Conservation (phyloP, 2,329 filamentous ascomycete species). For the Penicillium aurantiogriseum region DNA sequence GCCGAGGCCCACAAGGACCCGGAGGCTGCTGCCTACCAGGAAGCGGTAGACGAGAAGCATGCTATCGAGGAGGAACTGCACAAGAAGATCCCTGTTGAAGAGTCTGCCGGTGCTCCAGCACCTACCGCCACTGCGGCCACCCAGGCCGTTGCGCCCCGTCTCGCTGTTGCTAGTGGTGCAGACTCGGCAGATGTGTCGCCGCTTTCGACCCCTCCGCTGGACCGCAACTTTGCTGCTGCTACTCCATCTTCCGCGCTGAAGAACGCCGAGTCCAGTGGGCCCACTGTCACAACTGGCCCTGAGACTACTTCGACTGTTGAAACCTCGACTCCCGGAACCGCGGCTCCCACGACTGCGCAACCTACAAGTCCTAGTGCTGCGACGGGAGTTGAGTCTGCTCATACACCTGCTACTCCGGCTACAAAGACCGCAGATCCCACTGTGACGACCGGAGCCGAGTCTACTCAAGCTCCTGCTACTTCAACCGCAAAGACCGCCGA, state of each 20-base stretch:
- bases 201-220: conserved; percentile 25
- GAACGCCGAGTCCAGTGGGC: conserved; percentile 7
- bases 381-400: conserved; percentile 24
- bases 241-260: conserved; percentile 13
- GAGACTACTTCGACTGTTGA: conserved; percentile 18
- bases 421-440: conserved; percentile 18
- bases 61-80: conserved; percentile 72
- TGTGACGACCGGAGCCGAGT: conserved; percentile 26
- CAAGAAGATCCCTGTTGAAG: conserved; percentile 42
- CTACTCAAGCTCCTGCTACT: conserved; percentile 19
- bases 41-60: conserved; percentile 72
- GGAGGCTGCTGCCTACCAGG: conserved; percentile 68
- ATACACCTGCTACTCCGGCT: conserved; percentile 22
- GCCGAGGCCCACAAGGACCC: conserved; percentile 57
- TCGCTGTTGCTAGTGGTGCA: conserved; percentile 14
- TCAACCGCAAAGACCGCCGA: conserved; percentile 22
- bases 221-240: conserved; percentile 12
- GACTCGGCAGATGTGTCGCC: conserved; percentile 31
- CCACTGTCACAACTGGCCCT: conserved; percentile 18
- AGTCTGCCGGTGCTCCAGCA: conserved; percentile 41
- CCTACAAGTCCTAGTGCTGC: conserved; percentile 25
- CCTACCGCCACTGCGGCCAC: conserved; percentile 44
- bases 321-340: conserved; percentile 15
- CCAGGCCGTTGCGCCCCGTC: conserved; percentile 37
- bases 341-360: conserved; percentile 1